Base-by-base conservation (phyloP, 2,329 filamentous ascomycete species). In the Zymoseptoria pseudotritici region DNA sequence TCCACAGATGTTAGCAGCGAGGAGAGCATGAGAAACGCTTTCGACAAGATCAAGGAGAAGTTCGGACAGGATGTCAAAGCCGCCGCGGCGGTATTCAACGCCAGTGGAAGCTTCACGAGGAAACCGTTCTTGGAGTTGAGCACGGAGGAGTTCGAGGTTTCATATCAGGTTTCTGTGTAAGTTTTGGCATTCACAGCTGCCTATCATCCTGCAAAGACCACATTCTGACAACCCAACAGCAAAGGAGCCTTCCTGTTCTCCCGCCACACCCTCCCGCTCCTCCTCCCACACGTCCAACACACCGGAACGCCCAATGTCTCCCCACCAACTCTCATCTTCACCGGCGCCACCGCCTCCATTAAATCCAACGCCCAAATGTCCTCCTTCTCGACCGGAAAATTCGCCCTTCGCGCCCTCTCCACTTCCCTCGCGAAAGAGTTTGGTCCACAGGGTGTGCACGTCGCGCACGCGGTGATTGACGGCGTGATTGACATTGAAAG, bases 341-440 rank as follows among this genome's bases (percentile, higher is more conserved):
- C 91, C 0, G 91, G 91, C 31, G 91, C 91, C 0, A 96, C 91
- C 0, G 91, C 90, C 0, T 90, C 87, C 0, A 66, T 93, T 19
- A 88, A 86, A 68, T 89, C 88, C 3, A 87, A 85, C 10, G 85
- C 89, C 0, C 77, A 79, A 11, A 88, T 91, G 73, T 78, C 85
- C 1, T 77, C 82, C 7, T 96, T 96, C 70, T 87, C 90, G 0
- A 83, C 86, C 2, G 88, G 87, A 26, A 96, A 95, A 72, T 95
- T 91, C 72, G 90, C 89, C 3, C 77, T 88, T 66, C 81, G 91
- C 31, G 90, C 87, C 0, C 75, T 95, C 55, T 81, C 83, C 0
- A 90, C 93, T 74, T 88, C 84, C 36, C 79, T 96, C 24, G 89
- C 91, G 0, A 83, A 88, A 59, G 91, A 96, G 72, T 96, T 94